Evolutionary conservation across 768 basidiomycete species (phyloP), one percentile per base, ranked within the genome.

Genomic region (Podaxis sp.): DNA sequence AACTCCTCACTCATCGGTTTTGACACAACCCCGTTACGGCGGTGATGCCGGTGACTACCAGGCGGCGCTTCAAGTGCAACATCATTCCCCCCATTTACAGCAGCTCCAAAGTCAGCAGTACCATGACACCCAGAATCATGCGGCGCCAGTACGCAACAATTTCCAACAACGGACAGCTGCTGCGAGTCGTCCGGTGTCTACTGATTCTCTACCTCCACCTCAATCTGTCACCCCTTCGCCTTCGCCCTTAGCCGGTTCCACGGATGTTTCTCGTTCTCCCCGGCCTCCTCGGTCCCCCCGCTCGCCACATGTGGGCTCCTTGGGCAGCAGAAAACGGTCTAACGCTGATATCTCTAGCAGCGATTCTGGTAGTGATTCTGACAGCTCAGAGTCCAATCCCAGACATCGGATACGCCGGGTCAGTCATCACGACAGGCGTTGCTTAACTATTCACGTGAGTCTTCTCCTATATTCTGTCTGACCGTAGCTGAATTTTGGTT

Each of bases 401-500:
- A 42, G 44, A 17, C 53, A 62, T 26, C 52, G 61, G 11, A 62
- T 62, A n/a, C 61, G 61, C 44, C 79, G 89, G 24, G 71, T 68
- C 19, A 88, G 82, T 65, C 85, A 87, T 57, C 88, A 87, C 65
- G 89, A 90, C 71, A 84, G 70, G 46, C 82, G 85, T 11, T 85
- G 84, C 72, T 76, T 88, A 42, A 91, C 88, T 0, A 84, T 92
- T 24, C 85, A 90, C 70, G 90, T 88, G 72, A 66, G 77, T 71
- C 12, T 33, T 51, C 15, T 63, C 46, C 1, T 51, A 24, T 6
- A 19, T 19, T 59, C 53, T 52, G 30, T 15, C 46, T 26, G 46
- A 4, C 57, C 52, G 38, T 42, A 51, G 42, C 53, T 58, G 46
- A 61, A 36, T 28, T 52, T 60, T 52, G 26, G 59, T 19, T 42